Conservation (phyloP, 345 rosid genomes). For the Arabis hirsuta region DNA sequence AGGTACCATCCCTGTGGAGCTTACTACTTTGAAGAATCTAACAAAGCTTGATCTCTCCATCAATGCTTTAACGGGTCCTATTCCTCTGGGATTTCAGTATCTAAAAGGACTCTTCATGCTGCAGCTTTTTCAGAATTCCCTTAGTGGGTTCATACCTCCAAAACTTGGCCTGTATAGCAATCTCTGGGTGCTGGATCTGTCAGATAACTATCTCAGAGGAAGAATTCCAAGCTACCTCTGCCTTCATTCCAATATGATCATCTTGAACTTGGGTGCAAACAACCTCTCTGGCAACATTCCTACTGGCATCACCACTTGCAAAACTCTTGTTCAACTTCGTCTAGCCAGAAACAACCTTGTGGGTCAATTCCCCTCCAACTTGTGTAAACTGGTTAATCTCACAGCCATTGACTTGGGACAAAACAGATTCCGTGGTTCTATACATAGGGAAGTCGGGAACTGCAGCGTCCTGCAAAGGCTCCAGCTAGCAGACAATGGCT, state of each 20-base stretch:
- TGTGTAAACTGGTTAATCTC: slow-evolving; percentile 67
- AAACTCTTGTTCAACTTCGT: slow-evolving; percentile 66
- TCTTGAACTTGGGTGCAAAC: slow-evolving; percentile 73
- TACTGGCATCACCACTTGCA: slow-evolving; percentile 59
- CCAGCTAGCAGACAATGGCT: slow-evolving; percentile 66
- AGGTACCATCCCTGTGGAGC: slow-evolving; percentile 75
- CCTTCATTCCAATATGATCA: slow-evolving; percentile 52
- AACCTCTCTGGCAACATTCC: slow-evolving; percentile 76
- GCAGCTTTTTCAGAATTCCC: slow-evolving; percentile 79
- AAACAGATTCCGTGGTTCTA: slow-evolving; percentile 72
- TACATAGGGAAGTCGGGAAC: slow-evolving; percentile 66
- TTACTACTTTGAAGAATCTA: slow-evolving; percentile 66
- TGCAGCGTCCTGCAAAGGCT: slow-evolving; percentile 74
- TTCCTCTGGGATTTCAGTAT: slow-evolving; percentile 79
- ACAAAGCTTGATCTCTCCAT: slow-evolving; percentile 83
- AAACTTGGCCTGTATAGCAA: slow-evolving; percentile 64
- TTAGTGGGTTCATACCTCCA: slow-evolving; percentile 71
- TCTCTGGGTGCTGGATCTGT: slow-evolving; percentile 86
- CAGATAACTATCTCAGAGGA: slow-evolving; percentile 67
- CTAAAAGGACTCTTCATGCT: slow-evolving; percentile 57
- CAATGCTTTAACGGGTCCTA: slow-evolving; percentile 65
- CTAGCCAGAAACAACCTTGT: slow-evolving; percentile 59
- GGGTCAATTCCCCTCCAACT: slow-evolving; percentile 67
- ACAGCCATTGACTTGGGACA: slow-evolving; percentile 72
- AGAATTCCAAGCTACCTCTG: slow-evolving; percentile 73